Conservation (phyloP, 495 filamentous ascomycete species). For the Lophiostoma macrostomum region DNA sequence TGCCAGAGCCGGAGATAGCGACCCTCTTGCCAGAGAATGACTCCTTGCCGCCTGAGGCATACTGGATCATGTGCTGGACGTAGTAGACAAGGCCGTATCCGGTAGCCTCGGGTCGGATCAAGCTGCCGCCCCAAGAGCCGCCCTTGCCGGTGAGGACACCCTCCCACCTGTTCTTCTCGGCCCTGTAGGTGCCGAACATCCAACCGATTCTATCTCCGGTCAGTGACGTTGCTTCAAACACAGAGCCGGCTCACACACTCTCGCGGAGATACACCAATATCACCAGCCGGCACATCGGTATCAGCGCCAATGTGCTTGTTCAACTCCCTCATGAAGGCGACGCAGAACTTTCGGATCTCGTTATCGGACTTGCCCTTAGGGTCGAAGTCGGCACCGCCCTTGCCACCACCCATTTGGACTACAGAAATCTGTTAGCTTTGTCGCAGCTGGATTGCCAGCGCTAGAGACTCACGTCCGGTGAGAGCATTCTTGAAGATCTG, state of each 20-base stretch:
- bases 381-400: slow-evolving; percentile 98
- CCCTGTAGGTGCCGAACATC: slow-evolving; percentile 94
- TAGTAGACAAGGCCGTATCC: slow-evolving; percentile 98
- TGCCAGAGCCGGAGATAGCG: slow-evolving; percentile 94
- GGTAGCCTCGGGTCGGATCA: slow-evolving; percentile 96
- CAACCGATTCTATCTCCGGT: too few species aligned
- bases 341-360: slow-evolving; percentile 98
- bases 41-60: slow-evolving; percentile 76
- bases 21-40: slow-evolving; percentile 89
- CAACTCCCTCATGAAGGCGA: slow-evolving; percentile 92
- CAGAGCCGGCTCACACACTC: too few species aligned
- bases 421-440: slow-evolving; percentile 3
- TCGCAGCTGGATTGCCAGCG: neutral
- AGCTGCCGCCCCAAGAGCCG: slow-evolving; percentile 81
- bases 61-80: slow-evolving; percentile 91
- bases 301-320: slow-evolving; percentile 93
- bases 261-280: slow-evolving; percentile 87
- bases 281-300: slow-evolving; percentile 91
- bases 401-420: slow-evolving; percentile 98
- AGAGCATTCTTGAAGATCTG: slow-evolving; percentile 99
- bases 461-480: slow-evolving; percentile 72
- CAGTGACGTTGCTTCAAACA: too few species aligned
- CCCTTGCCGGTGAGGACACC: slow-evolving; percentile 97
- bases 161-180: slow-evolving; percentile 84
- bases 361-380: slow-evolving; percentile 97